Percentiles rank a stretch among this genome's conserved stretches.
These are phyloP conservation scores for Blastobotrys americana DNA, from an alignment of 805 yeast genomes.

Conservation along the genomic window DNA sequence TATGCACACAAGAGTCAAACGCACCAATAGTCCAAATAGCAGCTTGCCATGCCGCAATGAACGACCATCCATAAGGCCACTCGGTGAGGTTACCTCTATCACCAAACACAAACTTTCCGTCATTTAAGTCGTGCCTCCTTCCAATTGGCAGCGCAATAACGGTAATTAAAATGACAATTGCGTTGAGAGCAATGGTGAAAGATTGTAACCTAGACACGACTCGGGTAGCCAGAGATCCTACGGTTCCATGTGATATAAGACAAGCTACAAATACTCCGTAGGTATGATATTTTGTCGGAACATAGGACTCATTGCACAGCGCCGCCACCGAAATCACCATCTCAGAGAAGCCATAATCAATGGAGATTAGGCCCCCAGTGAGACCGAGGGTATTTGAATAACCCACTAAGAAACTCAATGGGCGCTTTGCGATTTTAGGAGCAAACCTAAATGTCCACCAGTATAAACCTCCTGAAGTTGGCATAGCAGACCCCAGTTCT, in stretches of 20 bases:
- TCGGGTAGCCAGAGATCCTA: constrained; percentile 52
- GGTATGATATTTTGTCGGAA: constrained; percentile 43
- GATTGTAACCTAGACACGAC: constrained; percentile 54
- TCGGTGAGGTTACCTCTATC: constrained; percentile 42
- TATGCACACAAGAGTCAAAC: constrained; percentile 65
- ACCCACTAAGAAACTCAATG: constrained; percentile 57
- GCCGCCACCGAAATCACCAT: constrained; percentile 37
- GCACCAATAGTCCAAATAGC: constrained; percentile 72
- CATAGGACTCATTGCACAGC: constrained; percentile 49
- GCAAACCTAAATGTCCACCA: constrained; percentile 64
- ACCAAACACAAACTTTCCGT: constrained; percentile 50
- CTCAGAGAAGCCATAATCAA: constrained; percentile 63
- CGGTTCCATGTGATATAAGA: constrained; percentile 42
- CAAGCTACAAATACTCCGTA: constrained; percentile 66
- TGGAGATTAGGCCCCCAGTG: constrained; percentile 58
- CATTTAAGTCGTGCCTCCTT: constrained; percentile 34
- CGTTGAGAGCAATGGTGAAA: constrained; percentile 48
- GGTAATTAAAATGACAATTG: constrained; percentile 46
- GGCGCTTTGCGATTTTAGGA: constrained; percentile 45
- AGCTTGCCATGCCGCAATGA: constrained; percentile 50
- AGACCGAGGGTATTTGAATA: constrained; percentile 61
- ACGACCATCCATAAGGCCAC: constrained; percentile 58
- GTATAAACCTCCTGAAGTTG: constrained; percentile 71
- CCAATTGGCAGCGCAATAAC: constrained; percentile 19
- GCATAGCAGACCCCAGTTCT: constrained; percentile 60